Evolutionary conservation across 495 filamentous ascomycete species (phyloP).

Genomic region (Poronia punctata): DNA sequence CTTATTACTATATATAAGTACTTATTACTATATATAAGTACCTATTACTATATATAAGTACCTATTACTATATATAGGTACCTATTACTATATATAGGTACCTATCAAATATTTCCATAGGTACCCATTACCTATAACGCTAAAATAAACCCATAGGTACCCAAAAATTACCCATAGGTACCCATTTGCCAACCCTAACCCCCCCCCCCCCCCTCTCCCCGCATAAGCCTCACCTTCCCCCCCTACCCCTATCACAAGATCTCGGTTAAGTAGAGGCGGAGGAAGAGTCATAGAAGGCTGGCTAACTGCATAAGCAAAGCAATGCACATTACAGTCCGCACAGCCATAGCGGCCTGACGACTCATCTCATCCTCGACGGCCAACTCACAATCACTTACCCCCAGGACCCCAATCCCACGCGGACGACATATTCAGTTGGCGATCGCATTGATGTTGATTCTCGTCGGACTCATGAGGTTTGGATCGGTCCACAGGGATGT

Average conservation of each 20-base stretch:
- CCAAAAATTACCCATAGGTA: too few species aligned
- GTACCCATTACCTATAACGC: too few species aligned
- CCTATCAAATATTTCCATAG: too few species aligned
- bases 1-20: too few species aligned
- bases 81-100: too few species aligned
- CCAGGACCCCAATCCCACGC: slow-evolving; percentile 51
- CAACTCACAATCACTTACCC: slow-evolving; percentile 69
- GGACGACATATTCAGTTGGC: slow-evolving; percentile 62
- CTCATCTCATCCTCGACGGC: slow-evolving; percentile 69
- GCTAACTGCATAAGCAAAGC: slow-evolving; percentile 13
- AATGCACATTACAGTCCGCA: slow-evolving; percentile 73
- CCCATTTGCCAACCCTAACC: too few species aligned
- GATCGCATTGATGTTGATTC: slow-evolving; percentile 72
- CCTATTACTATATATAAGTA: too few species aligned
- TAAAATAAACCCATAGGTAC: too few species aligned
- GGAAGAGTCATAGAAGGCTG: slow-evolving; percentile 4
- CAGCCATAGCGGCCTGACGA: slow-evolving; percentile 60
- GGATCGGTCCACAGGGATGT: slow-evolving; percentile 72
- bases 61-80: too few species aligned
- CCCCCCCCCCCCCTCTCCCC: too few species aligned
- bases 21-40: too few species aligned
- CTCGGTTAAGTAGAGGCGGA: not conserved
- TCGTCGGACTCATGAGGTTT: slow-evolving; percentile 68
- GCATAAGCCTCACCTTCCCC: too few species aligned
- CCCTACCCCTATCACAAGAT: not conserved